phyloP scores from a whole-genome alignment of 176 grass and related monocot species.

The Carex myosuroides region DNA sequence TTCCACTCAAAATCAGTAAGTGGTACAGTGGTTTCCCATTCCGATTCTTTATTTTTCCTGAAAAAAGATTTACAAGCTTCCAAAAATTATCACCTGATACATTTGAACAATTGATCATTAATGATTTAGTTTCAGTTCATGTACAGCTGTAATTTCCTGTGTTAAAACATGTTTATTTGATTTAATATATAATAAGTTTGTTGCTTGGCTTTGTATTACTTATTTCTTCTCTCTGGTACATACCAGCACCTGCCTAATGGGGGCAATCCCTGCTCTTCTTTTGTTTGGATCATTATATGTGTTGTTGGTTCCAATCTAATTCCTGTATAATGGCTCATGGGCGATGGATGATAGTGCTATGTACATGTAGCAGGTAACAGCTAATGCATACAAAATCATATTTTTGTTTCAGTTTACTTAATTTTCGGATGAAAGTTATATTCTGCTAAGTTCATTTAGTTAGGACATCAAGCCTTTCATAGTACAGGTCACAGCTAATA shows the following conservation, averaged over 20 bases:
- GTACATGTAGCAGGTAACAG: background rate
- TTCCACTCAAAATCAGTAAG: conserved; percentile 40
- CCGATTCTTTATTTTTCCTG: conserved; percentile 28
- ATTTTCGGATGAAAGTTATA: background rate
- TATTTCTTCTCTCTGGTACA: background rate
- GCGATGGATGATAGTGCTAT: background rate
- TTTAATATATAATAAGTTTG: background rate
- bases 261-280: background rate
- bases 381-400: background rate
- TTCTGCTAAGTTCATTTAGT: background rate
- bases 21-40: conserved; percentile 24
- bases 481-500: background rate
- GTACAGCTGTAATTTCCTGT: background rate
- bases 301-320: background rate
- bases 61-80: conserved; percentile 1
- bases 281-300: background rate
- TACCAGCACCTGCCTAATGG: background rate
- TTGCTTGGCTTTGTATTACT: background rate
- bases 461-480: background rate
- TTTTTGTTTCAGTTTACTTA: background rate
- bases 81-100: background rate
- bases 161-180: background rate
- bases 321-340: background rate
- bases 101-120: background rate
- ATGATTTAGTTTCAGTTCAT: background rate